Conservation (phyloP, 805 yeast genomes). For the Lipomyces yamadae region DNA sequence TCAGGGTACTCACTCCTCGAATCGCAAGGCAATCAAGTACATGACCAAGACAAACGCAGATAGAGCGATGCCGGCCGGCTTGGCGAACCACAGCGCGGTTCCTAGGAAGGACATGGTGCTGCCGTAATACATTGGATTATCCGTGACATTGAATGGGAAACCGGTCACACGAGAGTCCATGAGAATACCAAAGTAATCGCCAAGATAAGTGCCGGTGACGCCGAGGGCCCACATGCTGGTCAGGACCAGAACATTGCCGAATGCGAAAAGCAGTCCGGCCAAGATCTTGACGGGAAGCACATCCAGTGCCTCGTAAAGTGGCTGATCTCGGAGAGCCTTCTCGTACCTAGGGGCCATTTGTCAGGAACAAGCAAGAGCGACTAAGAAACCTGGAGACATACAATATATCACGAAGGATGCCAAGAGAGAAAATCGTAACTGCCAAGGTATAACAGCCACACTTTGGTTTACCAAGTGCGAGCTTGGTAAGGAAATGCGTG, state of each 20-base stretch:
- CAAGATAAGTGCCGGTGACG: slow-evolving; percentile 95
- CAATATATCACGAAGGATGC: slow-evolving; percentile 77
- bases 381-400: slow-evolving; percentile 38
- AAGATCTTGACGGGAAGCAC: slow-evolving; percentile 50
- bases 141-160: slow-evolving; percentile 88
- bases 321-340: slow-evolving; percentile 72
- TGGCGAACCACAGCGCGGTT: slow-evolving; percentile 79
- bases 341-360: slow-evolving; percentile 51
- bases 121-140: slow-evolving; percentile 98
- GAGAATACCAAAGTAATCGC: slow-evolving; percentile 95
- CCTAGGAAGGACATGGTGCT: slow-evolving; percentile 89
- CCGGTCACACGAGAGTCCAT: slow-evolving; percentile 88
- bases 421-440: slow-evolving; percentile 78
- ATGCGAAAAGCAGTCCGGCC: slow-evolving; percentile 61
- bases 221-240: slow-evolving; percentile 92
- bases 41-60: slow-evolving; percentile 74
- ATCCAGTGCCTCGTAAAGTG: slow-evolving; percentile 60
- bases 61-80: slow-evolving; percentile 84
- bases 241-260: slow-evolving; percentile 81
- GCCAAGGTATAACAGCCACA: slow-evolving; percentile 88
- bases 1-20: slow-evolving; percentile 67
- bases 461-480: slow-evolving; percentile 66
- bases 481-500: slow-evolving; percentile 73
- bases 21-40: slow-evolving; percentile 81
- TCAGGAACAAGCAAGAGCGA: background rate